Evolutionary conservation across 2,329 filamentous ascomycete species (phyloP), one percentile per base, ranked within the genome.

Genomic region (Trichoderma breve): DNA sequence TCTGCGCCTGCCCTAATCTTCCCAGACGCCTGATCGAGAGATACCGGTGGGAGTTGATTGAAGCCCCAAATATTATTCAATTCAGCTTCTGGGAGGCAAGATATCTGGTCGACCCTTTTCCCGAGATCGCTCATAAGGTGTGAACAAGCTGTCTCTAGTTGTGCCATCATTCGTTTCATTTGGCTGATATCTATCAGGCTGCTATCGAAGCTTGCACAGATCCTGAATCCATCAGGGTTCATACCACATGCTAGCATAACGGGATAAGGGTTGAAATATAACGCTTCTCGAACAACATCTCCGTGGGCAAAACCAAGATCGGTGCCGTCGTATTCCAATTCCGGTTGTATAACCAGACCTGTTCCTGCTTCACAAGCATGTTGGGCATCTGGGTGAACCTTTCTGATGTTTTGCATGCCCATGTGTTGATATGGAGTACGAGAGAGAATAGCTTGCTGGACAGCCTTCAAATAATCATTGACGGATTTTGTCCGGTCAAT

Each of bases 361-460:
- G 57, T 60, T 34, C 57, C 57, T 9, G 57, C 57, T n/a, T 75
- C 72, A 53, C 73, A 73, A 9, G 73, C 74, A 30, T 64, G 60
- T 24, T 64, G 67, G 8, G 72, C 70, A 8, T 58, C 71, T 14
- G 68, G 47, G 62, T 62, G 72, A 3, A 74, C 58, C 26, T 71
- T 72, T 15, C 66, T 51, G 28, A 77, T 76, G 47, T 74, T 68
- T 28, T 75, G 76, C 15, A 77, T 73, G 12, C 76, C 76, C 7
- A 61, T 71, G 14, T 76, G 74, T 39, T 76, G 72, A 60, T 71
- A 72, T 0, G 72, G 67, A 24, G 74, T 72, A 58, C 73, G 72
- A 57, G 78, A 75, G 15, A 73, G 60, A 7, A 76, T 73, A 61
- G 74, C 74, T 18, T 70, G 70, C 74, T 81, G 79, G 15, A 80